These are phyloP conservation scores for Leccinum imitatum DNA, from an alignment of 768 basidiomycete species.

Conservation along the genomic window DNA sequence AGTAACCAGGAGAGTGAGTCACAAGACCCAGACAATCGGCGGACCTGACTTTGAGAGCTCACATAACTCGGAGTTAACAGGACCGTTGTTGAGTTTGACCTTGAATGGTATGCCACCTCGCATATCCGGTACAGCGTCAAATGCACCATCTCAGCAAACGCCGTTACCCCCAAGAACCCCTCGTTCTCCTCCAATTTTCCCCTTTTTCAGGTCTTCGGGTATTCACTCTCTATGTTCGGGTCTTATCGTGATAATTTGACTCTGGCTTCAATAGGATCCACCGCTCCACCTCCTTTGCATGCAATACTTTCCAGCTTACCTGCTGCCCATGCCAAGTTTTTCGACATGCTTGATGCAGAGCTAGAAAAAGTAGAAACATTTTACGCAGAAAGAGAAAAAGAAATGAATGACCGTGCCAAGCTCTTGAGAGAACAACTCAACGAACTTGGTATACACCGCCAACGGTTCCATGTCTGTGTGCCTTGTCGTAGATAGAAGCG, in stretches of 20 bases:
- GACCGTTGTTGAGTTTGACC: constrained; percentile 15
- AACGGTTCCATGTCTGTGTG: constrained; percentile 51
- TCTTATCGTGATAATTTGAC: background rate
- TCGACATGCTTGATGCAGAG: constrained; percentile 70
- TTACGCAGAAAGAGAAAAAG: constrained; percentile 68
- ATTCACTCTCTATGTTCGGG: background rate
- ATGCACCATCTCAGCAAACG: constrained; percentile 17
- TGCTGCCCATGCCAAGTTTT: constrained; percentile 65
- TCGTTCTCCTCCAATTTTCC: constrained; percentile 11
- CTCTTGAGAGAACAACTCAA: constrained; percentile 65
- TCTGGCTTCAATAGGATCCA: constrained; percentile 1
- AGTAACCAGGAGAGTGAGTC: constrained; percentile 12
- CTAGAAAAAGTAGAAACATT: constrained; percentile 86
- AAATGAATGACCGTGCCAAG: constrained; percentile 48
- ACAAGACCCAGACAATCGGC: background rate
- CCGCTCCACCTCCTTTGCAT: constrained; percentile 35
- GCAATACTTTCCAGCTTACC: constrained; percentile 55
- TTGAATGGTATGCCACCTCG: constrained; percentile 11
- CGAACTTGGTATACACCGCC: constrained; percentile 70
- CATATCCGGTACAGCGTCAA: constrained; percentile 7
- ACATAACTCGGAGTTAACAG: constrained; percentile 1
- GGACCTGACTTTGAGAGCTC: background rate
- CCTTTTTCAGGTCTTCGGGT: constrained; percentile 22
- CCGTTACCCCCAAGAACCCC: constrained; percentile 10
- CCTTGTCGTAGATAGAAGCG: background rate